These are phyloP conservation scores for Hansenula sp. DNA, from an alignment of 1,139 yeast genomes.

Conservation along the genomic window DNA sequence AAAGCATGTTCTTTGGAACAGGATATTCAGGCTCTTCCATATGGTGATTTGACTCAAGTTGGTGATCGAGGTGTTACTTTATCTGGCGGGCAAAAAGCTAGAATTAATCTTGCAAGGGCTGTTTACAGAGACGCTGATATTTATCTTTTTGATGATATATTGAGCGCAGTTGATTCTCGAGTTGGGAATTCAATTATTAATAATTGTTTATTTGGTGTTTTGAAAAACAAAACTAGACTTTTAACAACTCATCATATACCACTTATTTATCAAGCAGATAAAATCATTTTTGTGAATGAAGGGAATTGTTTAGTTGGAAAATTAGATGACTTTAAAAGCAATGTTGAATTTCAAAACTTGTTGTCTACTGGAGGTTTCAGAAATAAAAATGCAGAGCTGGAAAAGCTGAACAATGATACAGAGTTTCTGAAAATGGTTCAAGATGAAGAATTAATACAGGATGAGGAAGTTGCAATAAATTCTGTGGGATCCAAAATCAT, in stretches of 20 bases:
- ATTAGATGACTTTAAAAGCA: too few species aligned
- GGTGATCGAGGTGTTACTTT: slow-evolving; percentile 89
- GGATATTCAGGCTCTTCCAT: slow-evolving; percentile 67
- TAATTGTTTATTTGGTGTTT: slow-evolving; percentile 55
- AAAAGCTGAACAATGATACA: too few species aligned
- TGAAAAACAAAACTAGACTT: slow-evolving; percentile 58
- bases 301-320: slow-evolving; percentile 12
- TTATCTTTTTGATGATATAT: slow-evolving; percentile 72
- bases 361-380: too few species aligned
- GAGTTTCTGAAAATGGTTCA: too few species aligned
- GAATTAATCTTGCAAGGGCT: slow-evolving; percentile 68
- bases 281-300: slow-evolving; percentile 58
- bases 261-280: slow-evolving; percentile 59
- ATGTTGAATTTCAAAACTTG: too few species aligned
- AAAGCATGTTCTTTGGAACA: slow-evolving; percentile 59
- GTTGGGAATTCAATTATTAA: slow-evolving; percentile 80
- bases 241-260: slow-evolving; percentile 83
- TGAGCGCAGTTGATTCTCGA: slow-evolving; percentile 87
- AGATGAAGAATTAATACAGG: too few species aligned
- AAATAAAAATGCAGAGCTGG: too few species aligned
- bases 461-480: too few species aligned
- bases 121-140: slow-evolving; percentile 67
- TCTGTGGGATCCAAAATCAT: slow-evolving; percentile 25
- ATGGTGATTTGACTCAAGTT: slow-evolving; percentile 79
- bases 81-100: slow-evolving; percentile 89